Conservation (phyloP, 768 basidiomycete species). For the Boletellus emodensis region DNA sequence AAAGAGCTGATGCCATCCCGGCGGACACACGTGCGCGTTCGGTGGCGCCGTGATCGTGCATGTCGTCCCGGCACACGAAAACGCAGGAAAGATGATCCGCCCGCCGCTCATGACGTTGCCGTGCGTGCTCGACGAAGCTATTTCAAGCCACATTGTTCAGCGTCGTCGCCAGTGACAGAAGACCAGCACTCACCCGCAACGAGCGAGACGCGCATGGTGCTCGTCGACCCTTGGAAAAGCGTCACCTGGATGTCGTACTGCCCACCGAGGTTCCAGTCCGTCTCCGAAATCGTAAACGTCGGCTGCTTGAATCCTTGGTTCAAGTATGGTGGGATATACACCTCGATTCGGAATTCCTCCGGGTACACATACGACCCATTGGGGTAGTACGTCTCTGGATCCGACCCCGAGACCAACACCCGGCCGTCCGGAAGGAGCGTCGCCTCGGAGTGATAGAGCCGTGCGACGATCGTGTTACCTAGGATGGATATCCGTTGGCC, state of each 20-base stretch:
- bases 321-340: slow-evolving; percentile 87
- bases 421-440: slow-evolving; percentile 72
- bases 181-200: slow-evolving; percentile 47
- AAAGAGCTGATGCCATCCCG: slow-evolving; percentile 75
- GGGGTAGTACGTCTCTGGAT: slow-evolving; percentile 51
- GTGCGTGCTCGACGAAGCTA: slow-evolving; percentile 72
- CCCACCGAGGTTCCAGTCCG: slow-evolving; percentile 61
- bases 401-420: slow-evolving; percentile 73
- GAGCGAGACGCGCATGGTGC: slow-evolving; percentile 57
- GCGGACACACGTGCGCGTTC: slow-evolving; percentile 61
- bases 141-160: slow-evolving; percentile 4
- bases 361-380: slow-evolving; percentile 46
- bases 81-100: slow-evolving; percentile 68
- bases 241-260: slow-evolving; percentile 49
- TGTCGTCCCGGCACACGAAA: slow-evolving; percentile 62
- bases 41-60: slow-evolving; percentile 80
- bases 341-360: slow-evolving; percentile 74
- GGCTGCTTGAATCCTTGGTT: slow-evolving; percentile 60
- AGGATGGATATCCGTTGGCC: slow-evolving; percentile 64
- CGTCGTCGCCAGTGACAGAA: not conserved
- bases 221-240: slow-evolving; percentile 38
- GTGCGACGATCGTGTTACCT: slow-evolving; percentile 63
- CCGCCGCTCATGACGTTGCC: slow-evolving; percentile 71
- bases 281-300: slow-evolving; percentile 49
- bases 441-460: slow-evolving; percentile 77